Evolutionary conservation across 2,329 filamentous ascomycete species (phyloP).

Genomic region (Ceratocystis harringtonii): DNA sequence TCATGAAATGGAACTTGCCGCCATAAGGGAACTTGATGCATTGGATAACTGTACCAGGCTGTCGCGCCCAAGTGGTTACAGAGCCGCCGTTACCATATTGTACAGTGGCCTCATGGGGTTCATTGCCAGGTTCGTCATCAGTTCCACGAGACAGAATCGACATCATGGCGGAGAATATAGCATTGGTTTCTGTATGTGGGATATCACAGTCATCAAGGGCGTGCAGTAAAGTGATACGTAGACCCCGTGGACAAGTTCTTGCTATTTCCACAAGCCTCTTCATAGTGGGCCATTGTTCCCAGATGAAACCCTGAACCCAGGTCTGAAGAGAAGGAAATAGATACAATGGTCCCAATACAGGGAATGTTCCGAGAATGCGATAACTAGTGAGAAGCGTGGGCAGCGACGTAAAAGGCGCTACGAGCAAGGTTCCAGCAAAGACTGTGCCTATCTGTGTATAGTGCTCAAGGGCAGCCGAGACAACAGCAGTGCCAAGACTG

Average conservation of each 20-base stretch:
- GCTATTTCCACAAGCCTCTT: conserved; percentile 47
- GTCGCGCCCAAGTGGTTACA: conserved; percentile 31
- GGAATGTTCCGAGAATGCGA: conserved; percentile 60
- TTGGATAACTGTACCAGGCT: conserved; percentile 34
- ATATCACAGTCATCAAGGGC: conserved; percentile 73
- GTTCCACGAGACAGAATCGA: conserved; percentile 29
- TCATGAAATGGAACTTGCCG: conserved; percentile 29
- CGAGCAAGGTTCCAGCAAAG: conserved; percentile 66
- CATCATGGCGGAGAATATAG: conserved; percentile 45
- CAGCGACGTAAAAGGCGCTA: conserved; percentile 65
- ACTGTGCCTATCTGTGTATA: conserved; percentile 46
- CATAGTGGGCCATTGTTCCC: conserved; percentile 71
- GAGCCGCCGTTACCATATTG: conserved; percentile 33
- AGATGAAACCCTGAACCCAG: conserved; percentile 42
- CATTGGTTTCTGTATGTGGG: conserved; percentile 53
- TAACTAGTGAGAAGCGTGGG: conserved; percentile 62
- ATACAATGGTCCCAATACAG: conserved; percentile 61
- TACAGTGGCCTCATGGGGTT: conserved; percentile 33
- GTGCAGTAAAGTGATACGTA: conserved; percentile 62
- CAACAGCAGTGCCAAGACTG: conserved; percentile 75
- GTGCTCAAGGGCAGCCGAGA: conserved; percentile 56
- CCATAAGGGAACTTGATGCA: conserved; percentile 41
- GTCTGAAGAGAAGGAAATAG: conserved; percentile 6
- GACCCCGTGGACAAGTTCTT: conserved; percentile 32
- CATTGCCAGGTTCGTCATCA: conserved; percentile 24